Evolutionary conservation across 176 grass and related monocot species (phyloP).

Genomic region (Dactylis glomerata): DNA sequence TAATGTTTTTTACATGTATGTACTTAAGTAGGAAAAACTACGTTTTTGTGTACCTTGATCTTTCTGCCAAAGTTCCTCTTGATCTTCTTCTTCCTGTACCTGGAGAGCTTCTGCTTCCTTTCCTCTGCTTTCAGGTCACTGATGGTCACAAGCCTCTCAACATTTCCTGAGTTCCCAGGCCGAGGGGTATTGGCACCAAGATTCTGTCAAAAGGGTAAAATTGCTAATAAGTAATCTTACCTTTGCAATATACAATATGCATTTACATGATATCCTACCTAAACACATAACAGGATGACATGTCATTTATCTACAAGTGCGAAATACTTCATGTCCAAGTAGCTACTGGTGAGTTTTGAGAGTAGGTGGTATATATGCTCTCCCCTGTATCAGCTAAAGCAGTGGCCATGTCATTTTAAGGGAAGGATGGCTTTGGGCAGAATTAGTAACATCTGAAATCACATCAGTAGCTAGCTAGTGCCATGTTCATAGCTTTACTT

Average conservation of each 20-base stretch:
- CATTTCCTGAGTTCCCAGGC: conserved; percentile 36
- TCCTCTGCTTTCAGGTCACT: conserved; percentile 81
- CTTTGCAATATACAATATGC: neutral
- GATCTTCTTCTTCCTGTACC: conserved; percentile 96
- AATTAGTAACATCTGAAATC: conserved; percentile 25
- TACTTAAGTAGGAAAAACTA: neutral
- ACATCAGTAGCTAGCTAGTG: neutral
- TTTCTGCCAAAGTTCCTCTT: conserved; percentile 95
- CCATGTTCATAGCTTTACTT: conserved; percentile 17
- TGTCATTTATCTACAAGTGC: neutral
- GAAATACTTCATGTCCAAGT: neutral
- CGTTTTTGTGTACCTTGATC: conserved; percentile 74
- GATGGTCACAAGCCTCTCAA: conserved; percentile 76
- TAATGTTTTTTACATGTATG: neutral
- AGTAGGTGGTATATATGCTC: conserved; percentile 4
- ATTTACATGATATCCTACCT: neutral
- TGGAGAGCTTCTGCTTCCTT: conserved; percentile 89
- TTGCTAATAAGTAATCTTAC: neutral
- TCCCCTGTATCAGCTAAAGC: conserved; percentile 18
- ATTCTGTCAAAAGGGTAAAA: conserved; percentile 50
- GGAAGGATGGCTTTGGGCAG: conserved; percentile 21
- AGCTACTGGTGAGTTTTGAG: neutral
- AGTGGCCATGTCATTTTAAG: neutral
- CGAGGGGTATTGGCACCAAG: conserved; percentile 59
- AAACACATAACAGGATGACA: neutral